Base-by-base conservation (phyloP, 1,284 basidiomycete genomes). In the Cutaneotrichosporon mucoides region DNA sequence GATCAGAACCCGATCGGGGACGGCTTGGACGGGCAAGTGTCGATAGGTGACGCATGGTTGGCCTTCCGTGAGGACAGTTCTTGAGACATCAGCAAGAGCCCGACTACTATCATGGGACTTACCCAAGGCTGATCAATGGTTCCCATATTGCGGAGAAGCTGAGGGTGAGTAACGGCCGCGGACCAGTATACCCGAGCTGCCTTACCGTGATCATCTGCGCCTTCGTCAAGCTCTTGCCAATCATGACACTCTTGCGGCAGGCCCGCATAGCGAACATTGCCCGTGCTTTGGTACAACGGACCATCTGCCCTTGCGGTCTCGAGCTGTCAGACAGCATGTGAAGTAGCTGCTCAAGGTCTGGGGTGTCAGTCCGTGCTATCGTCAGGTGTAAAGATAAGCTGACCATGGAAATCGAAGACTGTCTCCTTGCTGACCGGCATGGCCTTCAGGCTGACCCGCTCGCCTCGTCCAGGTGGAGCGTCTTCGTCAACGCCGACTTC, bases 231-330 rank as follows among this genome's bases (percentile, higher is more conserved):
- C 92, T 83, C 77, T 85, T 91, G 6, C 95, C 95, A 47, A 99
- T 85, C 95, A 99, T 99, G 57, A 97, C 87, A 75, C 92, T 97
- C 79, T 89, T 92, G 61, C 96, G 79, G 76, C 96, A 99, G 0
- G 96, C 96, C 45, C 95, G 85, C 82, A 87, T 91, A 0, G 96
- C 96, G 73, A 99, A 97, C 92, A 99, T 97, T 7, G 86, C 83
- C 13, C 93, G 84, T n/a, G 90, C 92, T 75, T 97, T 99, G 8
- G 88, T 88, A 73, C 91, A 95, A 43, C 92, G 83, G 0, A 95
- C 88, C 82, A 90, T 88, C 66, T 88, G 85, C 1, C 89, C 88
- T 0, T 82, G 78, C 0, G 88, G 86, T 8, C 83, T 81, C 67
- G 71, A 63, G 4, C 68, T 67, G 53, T 96, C 92, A 42, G 86